Conservation (phyloP, 2,329 filamentous ascomycete genomes). For the Ophiostoma populinum region DNA sequence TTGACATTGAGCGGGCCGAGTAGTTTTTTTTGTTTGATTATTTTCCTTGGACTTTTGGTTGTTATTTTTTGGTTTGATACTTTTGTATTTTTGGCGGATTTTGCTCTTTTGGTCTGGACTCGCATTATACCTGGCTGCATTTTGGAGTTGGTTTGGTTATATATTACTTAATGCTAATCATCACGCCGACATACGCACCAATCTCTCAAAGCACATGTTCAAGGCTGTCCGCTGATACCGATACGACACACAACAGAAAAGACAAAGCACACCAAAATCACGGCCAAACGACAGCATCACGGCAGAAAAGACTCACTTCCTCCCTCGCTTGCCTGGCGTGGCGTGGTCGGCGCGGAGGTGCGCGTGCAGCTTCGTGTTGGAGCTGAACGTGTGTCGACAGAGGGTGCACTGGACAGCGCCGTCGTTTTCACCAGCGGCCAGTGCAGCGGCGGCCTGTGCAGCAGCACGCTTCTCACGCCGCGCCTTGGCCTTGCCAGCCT, state of each 20-base stretch:
- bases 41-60: conserved; percentile 1
- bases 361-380: conserved; percentile 11
- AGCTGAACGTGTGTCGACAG: conserved; percentile 9
- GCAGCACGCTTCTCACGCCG: conserved; percentile 12
- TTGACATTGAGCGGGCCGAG: conserved; percentile 6
- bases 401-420: conserved; percentile 1
- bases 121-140: neutral
- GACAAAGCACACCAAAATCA: neutral
- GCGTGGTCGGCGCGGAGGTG: conserved; percentile 9
- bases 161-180: neutral
- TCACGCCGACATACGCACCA: neutral
- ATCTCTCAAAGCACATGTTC: no score
- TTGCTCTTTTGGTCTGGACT: no score
- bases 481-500: conserved; percentile 13
- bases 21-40: neutral
- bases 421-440: neutral
- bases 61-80: neutral
- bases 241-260: no score
- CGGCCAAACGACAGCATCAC: no score
- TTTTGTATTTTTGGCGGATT: neutral
- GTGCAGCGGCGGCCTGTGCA: conserved; percentile 3
- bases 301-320: no score
- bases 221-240: no score
- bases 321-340: conserved; percentile 4
- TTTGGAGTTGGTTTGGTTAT: neutral